These are phyloP conservation scores for Flagelloscypha sp. DNA, from an alignment of 768 basidiomycete genomes.

Conservation along the genomic window DNA sequence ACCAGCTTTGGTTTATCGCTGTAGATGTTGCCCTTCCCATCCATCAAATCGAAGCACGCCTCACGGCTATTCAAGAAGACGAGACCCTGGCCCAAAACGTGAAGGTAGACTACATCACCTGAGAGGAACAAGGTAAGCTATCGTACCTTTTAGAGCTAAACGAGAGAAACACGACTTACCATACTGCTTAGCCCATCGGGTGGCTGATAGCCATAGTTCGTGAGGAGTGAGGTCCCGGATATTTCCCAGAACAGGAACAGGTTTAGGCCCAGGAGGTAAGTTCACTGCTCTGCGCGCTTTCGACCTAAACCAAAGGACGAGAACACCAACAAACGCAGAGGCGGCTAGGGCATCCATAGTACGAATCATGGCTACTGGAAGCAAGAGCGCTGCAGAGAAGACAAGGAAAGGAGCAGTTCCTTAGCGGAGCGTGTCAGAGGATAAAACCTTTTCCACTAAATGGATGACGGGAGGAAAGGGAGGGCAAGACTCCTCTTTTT, in stretches of 20 bases:
- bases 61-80: conserved; percentile 59
- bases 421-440: no score
- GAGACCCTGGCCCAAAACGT: conserved; percentile 57
- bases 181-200: conserved; percentile 53
- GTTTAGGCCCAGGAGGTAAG: conserved; percentile 62
- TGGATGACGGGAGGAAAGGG: no score
- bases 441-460: no score
- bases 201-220: conserved; percentile 58
- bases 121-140: conserved; percentile 4
- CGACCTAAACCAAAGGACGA: no score
- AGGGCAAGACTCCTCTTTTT: no score
- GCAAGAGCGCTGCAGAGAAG: no score
- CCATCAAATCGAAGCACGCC: conserved; percentile 54
- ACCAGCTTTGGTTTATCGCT: conserved; percentile 64
- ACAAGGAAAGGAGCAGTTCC: no score
- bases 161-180: conserved; percentile 32
- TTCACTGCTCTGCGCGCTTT: no score
- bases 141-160: not conserved
- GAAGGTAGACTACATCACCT: conserved; percentile 62
- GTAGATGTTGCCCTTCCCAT: conserved; percentile 63
- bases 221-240: conserved; percentile 48
- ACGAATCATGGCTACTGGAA: no score
- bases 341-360: no score
- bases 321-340: no score
- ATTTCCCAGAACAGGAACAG: conserved; percentile 60